These are phyloP conservation scores for Exserohilum rostratum DNA, from an alignment of 2,329 filamentous ascomycete genomes.

Conservation along the genomic window DNA sequence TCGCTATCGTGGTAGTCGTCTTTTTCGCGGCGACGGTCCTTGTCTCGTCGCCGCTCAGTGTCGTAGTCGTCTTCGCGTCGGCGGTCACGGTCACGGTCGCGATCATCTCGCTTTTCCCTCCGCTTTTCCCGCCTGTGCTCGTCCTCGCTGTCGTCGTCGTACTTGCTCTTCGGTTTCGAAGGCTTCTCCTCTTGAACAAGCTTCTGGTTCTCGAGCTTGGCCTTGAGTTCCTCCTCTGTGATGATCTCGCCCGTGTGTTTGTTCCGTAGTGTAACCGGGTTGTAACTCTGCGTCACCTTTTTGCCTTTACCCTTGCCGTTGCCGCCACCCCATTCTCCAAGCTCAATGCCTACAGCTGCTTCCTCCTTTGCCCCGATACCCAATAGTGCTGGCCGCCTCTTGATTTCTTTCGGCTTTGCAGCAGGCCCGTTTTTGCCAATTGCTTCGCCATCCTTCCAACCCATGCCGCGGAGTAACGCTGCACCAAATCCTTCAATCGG, in stretches of 20 bases:
- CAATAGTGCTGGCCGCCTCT: conserved; percentile 77
- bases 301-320: conserved; percentile 55
- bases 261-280: conserved; percentile 66
- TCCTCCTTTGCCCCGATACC: conserved; percentile 89
- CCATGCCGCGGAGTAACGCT: conserved; percentile 89
- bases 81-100: conserved; percentile 23
- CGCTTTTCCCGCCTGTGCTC: conserved; percentile 27
- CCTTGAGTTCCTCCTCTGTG: conserved; percentile 66
- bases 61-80: conserved; percentile 31
- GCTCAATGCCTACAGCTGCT: conserved; percentile 65
- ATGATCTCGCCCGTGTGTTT: conserved; percentile 67
- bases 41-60: conserved; percentile 22
- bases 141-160: conserved; percentile 23
- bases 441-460: conserved; percentile 77
- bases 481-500: conserved; percentile 95
- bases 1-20: conserved; percentile 29
- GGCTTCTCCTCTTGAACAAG: conserved; percentile 50
- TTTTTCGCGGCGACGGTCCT: conserved; percentile 25
- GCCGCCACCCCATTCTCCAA: conserved; percentile 71
- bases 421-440: conserved; percentile 57
- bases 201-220: conserved; percentile 57
- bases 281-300: conserved; percentile 60
- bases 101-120: conserved; percentile 18
- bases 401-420: conserved; percentile 66
- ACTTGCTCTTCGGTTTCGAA: conserved; percentile 16